Base-by-base conservation (phyloP, 305 asterid genomes). In the Lippia alba region DNA sequence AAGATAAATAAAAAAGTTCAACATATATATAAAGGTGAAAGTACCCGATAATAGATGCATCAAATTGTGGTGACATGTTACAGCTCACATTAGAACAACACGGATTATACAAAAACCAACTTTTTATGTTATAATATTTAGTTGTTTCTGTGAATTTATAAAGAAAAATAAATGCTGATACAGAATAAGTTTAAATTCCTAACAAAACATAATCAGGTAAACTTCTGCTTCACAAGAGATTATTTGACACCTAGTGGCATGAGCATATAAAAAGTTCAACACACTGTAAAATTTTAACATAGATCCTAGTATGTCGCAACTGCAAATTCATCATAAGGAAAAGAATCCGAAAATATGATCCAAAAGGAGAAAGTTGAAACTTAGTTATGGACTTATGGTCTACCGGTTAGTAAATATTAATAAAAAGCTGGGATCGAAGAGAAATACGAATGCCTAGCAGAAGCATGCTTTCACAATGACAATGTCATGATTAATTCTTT, bases 21-120 rank as follows among this genome's bases (percentile, higher is more conserved):
- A 46, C 14, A 69, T 57, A 64, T 30, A 48, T 1, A 39, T n/a
- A 44, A 12, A 12, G 50, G 54, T 45, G 55, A 40, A 59, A 19
- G 36, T 61, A 62, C 33, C 56, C 20, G 67, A 54, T 39, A 58
- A 60, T 20, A 70, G 66, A 46, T 39, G 75, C 55, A 76, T 67
- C 66, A 51, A 41, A 51, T 70, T 46, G 30, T 24, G 19, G 10
- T 5, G 19, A 36, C 60, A 64, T 50, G 41, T 64, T 56, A 40
- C 40, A 14, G 11, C 58, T 48, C 8, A 12, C 55, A 59, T 36
- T 56, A 63, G 41, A n/a, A 51, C n/a, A 32, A 14, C 16, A 41
- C 18, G 50, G 19, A 64, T 36, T 6, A 12, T 5, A 24, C 24
- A 20, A 66, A 44, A 61, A 34, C 46, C 14, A 17, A 67, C 4